Evolutionary conservation across 805 yeast genomes (phyloP).

Genomic region (Metschnikowia kofuensis): DNA sequence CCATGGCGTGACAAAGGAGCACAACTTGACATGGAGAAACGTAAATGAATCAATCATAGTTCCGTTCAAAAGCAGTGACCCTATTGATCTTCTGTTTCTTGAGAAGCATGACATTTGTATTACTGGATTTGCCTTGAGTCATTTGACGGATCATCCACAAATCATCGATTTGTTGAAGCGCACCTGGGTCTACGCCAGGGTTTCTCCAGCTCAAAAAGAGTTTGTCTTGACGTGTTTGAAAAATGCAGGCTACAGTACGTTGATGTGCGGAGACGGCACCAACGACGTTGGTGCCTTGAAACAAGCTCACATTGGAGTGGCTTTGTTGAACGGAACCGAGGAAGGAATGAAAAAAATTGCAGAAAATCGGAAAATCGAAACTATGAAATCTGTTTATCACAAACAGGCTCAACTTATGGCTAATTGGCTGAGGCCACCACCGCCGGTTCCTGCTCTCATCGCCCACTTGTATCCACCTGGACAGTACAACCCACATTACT

Average conservation of each 20-base stretch:
- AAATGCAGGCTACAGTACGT: slow-evolving; percentile 83
- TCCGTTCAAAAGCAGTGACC: slow-evolving; percentile 60
- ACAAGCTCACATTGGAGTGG: slow-evolving; percentile 98
- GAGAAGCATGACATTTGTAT: slow-evolving; percentile 79
- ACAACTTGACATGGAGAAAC: slow-evolving; percentile 77
- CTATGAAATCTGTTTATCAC: slow-evolving; percentile 64
- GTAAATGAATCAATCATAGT: slow-evolving; percentile 71
- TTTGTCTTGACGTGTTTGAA: slow-evolving; percentile 80
- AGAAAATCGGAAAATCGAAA: slow-evolving; percentile 70
- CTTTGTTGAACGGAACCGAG: slow-evolving; percentile 95
- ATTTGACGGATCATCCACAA: slow-evolving; percentile 64
- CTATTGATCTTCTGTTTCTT: slow-evolving; percentile 56
- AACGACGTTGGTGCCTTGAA: slow-evolving; percentile 98
- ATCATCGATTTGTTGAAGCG: slow-evolving; percentile 72
- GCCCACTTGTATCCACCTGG: slow-evolving; percentile 98
- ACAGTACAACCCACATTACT: slow-evolving; percentile 81
- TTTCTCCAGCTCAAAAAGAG: slow-evolving; percentile 94
- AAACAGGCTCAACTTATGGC: slow-evolving; percentile 79
- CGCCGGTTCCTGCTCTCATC: slow-evolving; percentile 80
- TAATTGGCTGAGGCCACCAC: slow-evolving; percentile 80
- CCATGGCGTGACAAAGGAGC: slow-evolving; percentile 43
- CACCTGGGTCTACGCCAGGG: slow-evolving; percentile 97
- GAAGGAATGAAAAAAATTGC: slow-evolving; percentile 87
- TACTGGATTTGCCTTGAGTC: slow-evolving; percentile 84
- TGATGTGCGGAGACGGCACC: slow-evolving; percentile 99